A percentile compares a stretch with the other conserved stretches of the same genome.
Conservation (phyloP, 345 rosid species). For the Kernera saxatilis region DNA sequence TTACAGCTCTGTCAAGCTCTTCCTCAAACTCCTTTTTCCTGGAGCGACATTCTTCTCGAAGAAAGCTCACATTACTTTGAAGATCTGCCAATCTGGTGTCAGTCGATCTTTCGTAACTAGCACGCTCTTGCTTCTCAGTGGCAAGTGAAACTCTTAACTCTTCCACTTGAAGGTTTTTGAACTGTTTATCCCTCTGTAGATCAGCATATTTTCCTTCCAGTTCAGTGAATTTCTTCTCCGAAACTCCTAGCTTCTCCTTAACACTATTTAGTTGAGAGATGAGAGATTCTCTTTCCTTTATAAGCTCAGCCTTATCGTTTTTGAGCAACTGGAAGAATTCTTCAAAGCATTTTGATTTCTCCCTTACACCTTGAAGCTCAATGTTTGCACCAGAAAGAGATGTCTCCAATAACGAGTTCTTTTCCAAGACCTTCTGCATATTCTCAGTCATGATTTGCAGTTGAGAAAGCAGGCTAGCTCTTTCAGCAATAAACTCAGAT, state of each 20-base stretch:
- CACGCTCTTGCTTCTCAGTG: conserved; percentile 62
- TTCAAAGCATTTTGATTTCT: conserved; percentile 63
- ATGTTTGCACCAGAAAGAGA: conserved; percentile 59
- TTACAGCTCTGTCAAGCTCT: conserved; percentile 79
- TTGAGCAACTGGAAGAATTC: conserved; percentile 65
- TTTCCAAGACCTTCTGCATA: conserved; percentile 67
- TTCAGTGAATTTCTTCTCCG: conserved; percentile 60
- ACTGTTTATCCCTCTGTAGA: conserved; percentile 64
- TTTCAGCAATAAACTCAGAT: conserved; percentile 57
- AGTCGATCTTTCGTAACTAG: conserved; percentile 50
- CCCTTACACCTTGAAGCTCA: conserved; percentile 70
- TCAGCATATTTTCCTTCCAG: conserved; percentile 57
- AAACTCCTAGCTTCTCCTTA: conserved; percentile 50
- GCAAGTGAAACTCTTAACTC: conserved; percentile 55
- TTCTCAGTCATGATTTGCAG: conserved; percentile 65
- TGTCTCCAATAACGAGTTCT: conserved; percentile 48
- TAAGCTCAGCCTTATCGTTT: conserved; percentile 62
- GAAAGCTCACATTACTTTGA: conserved; percentile 56
- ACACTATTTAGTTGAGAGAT: conserved; percentile 54
- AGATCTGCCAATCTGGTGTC: conserved; percentile 63
- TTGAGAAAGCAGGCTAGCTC: conserved; percentile 74
- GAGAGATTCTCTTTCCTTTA: conserved; percentile 47
- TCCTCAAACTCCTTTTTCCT: conserved; percentile 85
- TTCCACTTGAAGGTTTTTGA: conserved; percentile 58
- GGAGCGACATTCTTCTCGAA: conserved; percentile 64